Percentiles rank a stretch among this genome's conserved stretches.
These are phyloP conservation scores for Albizia julibrissin DNA, from an alignment of 306 rosid genomes.

Conservation along the genomic window DNA sequence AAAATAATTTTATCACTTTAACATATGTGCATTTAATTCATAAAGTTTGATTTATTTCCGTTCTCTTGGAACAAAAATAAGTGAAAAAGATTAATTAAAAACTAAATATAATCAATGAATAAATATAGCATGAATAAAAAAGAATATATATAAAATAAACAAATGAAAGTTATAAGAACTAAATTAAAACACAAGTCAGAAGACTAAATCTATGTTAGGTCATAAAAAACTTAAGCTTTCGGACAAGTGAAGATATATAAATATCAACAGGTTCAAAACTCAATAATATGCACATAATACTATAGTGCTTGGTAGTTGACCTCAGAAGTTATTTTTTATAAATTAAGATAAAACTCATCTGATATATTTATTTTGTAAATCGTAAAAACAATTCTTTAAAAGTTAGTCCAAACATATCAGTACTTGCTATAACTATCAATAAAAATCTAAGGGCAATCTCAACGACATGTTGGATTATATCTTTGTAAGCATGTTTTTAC, in stretches of 20 bases:
- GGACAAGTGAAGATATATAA: not conserved
- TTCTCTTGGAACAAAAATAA: not conserved
- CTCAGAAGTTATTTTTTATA: no score
- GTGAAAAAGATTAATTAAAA: not conserved
- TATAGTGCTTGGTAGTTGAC: no score
- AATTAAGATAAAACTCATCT: no score
- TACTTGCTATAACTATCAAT: no score
- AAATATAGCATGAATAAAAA: not conserved
- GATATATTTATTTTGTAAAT: no score
- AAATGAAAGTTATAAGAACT: not conserved
- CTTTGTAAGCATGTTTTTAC: no score
- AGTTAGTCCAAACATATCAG: no score
- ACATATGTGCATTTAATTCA: not conserved
- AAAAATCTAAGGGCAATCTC: no score
- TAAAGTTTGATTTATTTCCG: not conserved
- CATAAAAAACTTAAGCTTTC: not conserved
- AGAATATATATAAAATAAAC: not conserved
- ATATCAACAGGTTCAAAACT: conserved; percentile 15
- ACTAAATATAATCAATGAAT: not conserved
- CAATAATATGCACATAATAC: not conserved
- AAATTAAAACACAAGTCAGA: not conserved
- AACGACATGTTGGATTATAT: no score
- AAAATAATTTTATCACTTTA: not conserved
- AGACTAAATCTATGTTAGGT: not conserved
- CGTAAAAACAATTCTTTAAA: no score